Conservation (phyloP, 768 basidiomycete genomes). For the Termitomyces titanicus region DNA sequence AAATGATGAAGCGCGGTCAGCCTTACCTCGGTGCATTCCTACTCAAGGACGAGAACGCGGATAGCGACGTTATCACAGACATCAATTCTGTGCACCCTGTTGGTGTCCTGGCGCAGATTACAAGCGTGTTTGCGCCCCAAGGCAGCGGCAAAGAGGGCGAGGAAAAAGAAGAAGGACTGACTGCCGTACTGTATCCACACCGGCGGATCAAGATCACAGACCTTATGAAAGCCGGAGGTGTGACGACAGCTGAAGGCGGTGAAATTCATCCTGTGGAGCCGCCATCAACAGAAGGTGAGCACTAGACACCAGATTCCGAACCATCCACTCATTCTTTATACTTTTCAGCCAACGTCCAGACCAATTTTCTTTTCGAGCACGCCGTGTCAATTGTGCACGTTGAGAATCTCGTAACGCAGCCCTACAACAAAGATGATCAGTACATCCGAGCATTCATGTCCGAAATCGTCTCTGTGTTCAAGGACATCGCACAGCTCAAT, state of each 20-base stretch:
- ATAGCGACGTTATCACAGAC: constrained; percentile 90
- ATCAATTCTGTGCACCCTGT: constrained; percentile 86
- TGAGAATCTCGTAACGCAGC: constrained; percentile 74
- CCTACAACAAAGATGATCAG: constrained; percentile 91
- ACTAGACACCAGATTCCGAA: neutral
- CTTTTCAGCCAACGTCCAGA: constrained; percentile 61
- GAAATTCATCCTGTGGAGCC: constrained; percentile 45
- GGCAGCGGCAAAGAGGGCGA: constrained; percentile 43
- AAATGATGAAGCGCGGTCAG: constrained; percentile 95
- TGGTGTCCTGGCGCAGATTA: constrained; percentile 96
- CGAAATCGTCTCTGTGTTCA: constrained; percentile 96
- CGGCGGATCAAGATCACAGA: constrained; percentile 86
- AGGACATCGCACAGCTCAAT: constrained; percentile 96
- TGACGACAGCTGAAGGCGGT: constrained; percentile 35
- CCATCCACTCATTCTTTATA: constrained; percentile 3
- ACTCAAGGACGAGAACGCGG: constrained; percentile 89
- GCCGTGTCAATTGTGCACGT: constrained; percentile 87
- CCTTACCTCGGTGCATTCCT: constrained; percentile 97
- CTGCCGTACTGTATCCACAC: constrained; percentile 93
- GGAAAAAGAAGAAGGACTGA: constrained; percentile 84
- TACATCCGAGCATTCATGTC: constrained; percentile 95
- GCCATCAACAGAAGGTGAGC: constrained; percentile 31
- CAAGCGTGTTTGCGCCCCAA: constrained; percentile 77
- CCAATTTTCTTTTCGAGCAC: constrained; percentile 79
- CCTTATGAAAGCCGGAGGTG: constrained; percentile 65